Conservation (phyloP, 305 asterid species). For the Solanum hybrid region DNA sequence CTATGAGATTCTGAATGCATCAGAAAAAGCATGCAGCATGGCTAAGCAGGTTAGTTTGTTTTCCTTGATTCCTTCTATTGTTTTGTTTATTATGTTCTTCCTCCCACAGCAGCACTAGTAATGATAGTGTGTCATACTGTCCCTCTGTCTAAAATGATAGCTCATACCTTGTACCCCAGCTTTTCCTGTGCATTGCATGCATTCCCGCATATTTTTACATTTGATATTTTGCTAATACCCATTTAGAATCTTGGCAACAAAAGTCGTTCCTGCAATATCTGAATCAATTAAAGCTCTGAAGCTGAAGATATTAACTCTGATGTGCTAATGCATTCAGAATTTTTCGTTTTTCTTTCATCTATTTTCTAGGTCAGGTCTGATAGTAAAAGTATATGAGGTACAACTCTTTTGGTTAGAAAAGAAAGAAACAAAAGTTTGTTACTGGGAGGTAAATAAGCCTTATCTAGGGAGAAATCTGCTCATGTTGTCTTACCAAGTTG, state of each 20-base stretch:
- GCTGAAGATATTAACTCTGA: not conserved
- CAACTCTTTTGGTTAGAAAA: not conserved
- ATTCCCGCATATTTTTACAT: not conserved
- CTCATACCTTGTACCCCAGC: not conserved
- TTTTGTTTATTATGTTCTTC: not conserved
- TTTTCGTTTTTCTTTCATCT: not conserved
- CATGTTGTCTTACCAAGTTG: not conserved
- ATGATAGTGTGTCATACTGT: not conserved
- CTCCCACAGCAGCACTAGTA: not conserved
- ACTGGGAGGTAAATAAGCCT: not conserved
- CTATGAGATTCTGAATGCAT: slow-evolving; percentile 52
- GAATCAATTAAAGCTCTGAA: not conserved
- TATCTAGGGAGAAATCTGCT: not conserved
- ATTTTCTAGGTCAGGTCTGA: not conserved
- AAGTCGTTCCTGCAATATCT: not conserved
- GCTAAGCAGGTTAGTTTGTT: slow-evolving; percentile 48
- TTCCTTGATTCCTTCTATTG: not conserved
- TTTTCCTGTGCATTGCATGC: not conserved
- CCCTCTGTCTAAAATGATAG: not conserved
- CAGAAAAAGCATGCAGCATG: slow-evolving; percentile 62
- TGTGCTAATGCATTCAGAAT: not conserved
- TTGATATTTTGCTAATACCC: not conserved
- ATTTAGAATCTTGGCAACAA: not conserved
- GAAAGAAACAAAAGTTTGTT: no score
- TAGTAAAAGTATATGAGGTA: not conserved